Evolutionary conservation across 345 rosid species (phyloP).

Genomic region (Eutrema heterophyllum): DNA sequence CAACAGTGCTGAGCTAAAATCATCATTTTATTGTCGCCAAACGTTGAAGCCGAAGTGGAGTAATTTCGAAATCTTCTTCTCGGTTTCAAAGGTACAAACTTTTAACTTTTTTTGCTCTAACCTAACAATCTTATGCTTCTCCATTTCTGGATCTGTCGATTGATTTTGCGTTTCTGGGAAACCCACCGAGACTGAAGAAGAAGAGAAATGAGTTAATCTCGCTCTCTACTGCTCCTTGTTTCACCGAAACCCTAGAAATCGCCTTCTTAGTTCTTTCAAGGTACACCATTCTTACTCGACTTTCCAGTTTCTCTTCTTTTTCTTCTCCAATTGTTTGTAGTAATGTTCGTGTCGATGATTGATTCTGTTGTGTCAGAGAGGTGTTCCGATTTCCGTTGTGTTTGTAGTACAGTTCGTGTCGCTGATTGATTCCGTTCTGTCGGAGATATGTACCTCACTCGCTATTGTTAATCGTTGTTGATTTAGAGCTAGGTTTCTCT

Average conservation of each 20-base stretch:
- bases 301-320: neutral
- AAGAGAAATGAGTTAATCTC: neutral
- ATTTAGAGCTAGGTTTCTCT: neutral
- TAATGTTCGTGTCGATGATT: neutral
- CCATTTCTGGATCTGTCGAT: no score
- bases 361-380: neutral
- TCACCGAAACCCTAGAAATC: slow-evolving; percentile 21
- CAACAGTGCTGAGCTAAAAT: no score
- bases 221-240: neutral
- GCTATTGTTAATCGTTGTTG: neutral
- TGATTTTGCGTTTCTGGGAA: neutral
- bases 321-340: neutral
- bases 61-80: no score
- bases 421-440: neutral
- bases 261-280: neutral
- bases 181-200: neutral
- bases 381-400: neutral
- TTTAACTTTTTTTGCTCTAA: no score
- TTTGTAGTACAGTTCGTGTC: neutral
- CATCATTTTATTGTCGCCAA: no score
- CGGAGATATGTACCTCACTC: neutral
- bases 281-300: neutral
- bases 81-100: no score
- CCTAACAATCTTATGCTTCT: no score
- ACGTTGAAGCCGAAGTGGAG: no score